Base-by-base conservation (phyloP, 2,329 filamentous ascomycete genomes). In the Diaporthe eres region DNA sequence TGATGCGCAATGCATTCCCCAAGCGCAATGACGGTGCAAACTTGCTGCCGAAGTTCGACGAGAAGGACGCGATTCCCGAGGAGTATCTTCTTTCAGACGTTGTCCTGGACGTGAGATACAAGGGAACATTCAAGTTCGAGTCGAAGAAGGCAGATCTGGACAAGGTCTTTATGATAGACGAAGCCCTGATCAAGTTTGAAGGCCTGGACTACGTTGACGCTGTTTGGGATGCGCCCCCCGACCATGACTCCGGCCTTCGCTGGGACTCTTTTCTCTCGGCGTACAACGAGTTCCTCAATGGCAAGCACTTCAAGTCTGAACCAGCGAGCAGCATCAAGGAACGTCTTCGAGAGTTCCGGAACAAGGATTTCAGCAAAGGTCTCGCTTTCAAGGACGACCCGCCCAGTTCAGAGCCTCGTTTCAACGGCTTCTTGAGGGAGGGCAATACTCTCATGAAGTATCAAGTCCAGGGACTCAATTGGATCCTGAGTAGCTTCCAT, bases 401-500 rank as follows among this genome's bases (percentile, higher is more conserved):
- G 8, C 53, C 71, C 15, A 57, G 44, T 9, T 5, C 49, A 9
- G 61, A 65, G 22, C 61, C 61, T 49, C 61, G 61, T 22, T 65
- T 65, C 42, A 34, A 49, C 42, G 25, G 17, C 61, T 65, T 65
- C 17, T 90, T 90, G 44, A 92, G 94, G 49, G 95, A 96, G 34
- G 65, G 65, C 49, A 70, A 70, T 19, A 91, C 95, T 78, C 87
- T 98, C 75, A 98, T 98, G 96, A 91, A 92, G 47, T 98, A 99
- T 81, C 97, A 99, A 82, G 86, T 97, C 60, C 94, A 98, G 76
- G 97, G 97, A 28, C 87, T 98, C 71, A 98, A 98, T 80, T 99
- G 97, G 96, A 90, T 99, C 3, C 93, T 98, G 76, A 96, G 94
- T 82, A 97, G 97, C 81, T 98, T 95, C 88, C 94, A 95, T 80